Evolutionary conservation across 305 asterid species (phyloP).

Genomic region (Fraxinus floribunda): DNA sequence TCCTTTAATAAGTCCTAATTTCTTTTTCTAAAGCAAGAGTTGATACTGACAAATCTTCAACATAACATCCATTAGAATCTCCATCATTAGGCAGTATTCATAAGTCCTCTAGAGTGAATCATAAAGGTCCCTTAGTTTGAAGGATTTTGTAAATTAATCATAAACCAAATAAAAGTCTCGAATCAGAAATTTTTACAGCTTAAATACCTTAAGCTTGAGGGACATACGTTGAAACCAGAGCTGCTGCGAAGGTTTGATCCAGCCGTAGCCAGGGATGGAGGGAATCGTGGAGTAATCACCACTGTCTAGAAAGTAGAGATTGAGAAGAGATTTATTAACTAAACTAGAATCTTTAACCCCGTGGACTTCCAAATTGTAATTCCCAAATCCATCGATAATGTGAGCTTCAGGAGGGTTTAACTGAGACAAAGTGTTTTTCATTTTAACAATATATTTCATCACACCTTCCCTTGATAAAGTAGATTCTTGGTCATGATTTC

Average conservation of each 20-base stretch:
- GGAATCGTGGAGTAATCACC: constrained; percentile 91
- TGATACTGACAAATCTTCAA: neutral
- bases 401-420: constrained; percentile 56
- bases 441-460: constrained; percentile 64
- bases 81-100: neutral
- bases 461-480: constrained; percentile 72
- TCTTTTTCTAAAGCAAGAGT: neutral
- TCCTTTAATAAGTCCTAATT: neutral
- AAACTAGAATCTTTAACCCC: constrained; percentile 58
- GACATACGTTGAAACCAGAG: constrained; percentile 84
- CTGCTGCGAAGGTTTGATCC: constrained; percentile 94
- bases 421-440: constrained; percentile 75
- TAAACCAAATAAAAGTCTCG: neutral
- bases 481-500: constrained; percentile 94
- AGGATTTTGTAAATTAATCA: neutral
- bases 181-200: neutral
- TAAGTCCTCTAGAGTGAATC: neutral
- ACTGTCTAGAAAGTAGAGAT: constrained; percentile 82
- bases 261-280: constrained; percentile 79
- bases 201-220: constrained; percentile 60
- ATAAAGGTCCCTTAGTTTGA: neutral
- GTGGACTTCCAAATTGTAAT: constrained; percentile 82
- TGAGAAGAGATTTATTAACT: constrained; percentile 70
- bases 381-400: constrained; percentile 80
- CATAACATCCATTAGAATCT: neutral